Base-by-base conservation (phyloP, 768 basidiomycete genomes). In the Naganishia vishniacii region DNA sequence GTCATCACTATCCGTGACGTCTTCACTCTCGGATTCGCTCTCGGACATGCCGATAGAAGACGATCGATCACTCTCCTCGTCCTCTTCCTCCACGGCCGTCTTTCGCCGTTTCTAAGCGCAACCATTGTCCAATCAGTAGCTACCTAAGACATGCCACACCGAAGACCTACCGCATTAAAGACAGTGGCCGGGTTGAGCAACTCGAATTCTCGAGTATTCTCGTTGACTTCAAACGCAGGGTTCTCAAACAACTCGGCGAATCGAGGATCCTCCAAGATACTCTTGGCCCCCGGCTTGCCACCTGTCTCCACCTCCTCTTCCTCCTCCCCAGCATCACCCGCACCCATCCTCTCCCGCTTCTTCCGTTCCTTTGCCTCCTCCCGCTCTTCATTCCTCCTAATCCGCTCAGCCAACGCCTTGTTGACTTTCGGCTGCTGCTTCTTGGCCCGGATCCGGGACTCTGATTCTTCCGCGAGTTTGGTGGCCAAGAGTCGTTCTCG, bases 391-490 rank as follows among this genome's bases (percentile, higher is more conserved):
- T 73, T 72, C 41, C 80, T 82, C 65, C 84, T 77, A 62, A 94
- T 81, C 79, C 87, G 87, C 80, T 91, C 89, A 3, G 95, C 95
- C 26, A 99, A 82, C 2, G 84, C 84, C 77, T 89, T 85, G 80
- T 88, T 88, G 73, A 88, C 88, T 79, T 89, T 91, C 75, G 80
- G 84, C 53, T 77, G 72, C 34, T 85, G 83, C 76, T 91, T 91
- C 77, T 83, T 84, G 42, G 89, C 80, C 15, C 95, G 85, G 75
- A 99, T 98, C 48, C 95, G 84, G 12, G 85, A 88, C 78, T 98
- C 93, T 0, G 90, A 86, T 81, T 95, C 83, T 77, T 91, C 91
- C 64, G 92, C 91, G 80, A 99, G 84, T 77, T 91, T 91, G 72
- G 90, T 87, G 56, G 84, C 83, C 59, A 97, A 83, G 73, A 91